phyloP scores from a whole-genome alignment of 306 rosid species.

The Leucaena leucocephala region DNA sequence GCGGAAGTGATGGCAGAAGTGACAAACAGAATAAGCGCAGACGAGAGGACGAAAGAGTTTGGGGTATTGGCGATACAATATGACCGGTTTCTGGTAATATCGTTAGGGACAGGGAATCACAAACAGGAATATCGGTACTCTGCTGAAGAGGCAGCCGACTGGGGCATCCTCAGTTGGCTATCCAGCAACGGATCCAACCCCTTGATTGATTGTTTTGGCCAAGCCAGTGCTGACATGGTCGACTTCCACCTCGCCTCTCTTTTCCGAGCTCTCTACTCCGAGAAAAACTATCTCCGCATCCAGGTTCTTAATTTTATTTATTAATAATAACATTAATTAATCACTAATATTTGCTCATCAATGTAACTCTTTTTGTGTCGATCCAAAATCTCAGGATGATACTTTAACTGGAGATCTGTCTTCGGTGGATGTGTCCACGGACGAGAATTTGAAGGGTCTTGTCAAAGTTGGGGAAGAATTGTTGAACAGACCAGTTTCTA shows the following conservation, averaged over 20 bases:
- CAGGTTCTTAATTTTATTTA: constrained; percentile 39
- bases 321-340: not conserved
- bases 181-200: constrained; percentile 49
- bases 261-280: constrained; percentile 50
- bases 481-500: constrained; percentile 57
- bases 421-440: constrained; percentile 62
- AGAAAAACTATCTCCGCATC: constrained; percentile 56
- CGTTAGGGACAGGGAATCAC: constrained; percentile 63
- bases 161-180: constrained; percentile 69
- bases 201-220: constrained; percentile 45
- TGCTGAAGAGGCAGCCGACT: constrained; percentile 50
- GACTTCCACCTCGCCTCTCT: constrained; percentile 53
- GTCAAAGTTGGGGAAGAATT: constrained; percentile 52
- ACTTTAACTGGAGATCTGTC: constrained; percentile 40
- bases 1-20: constrained; percentile 55
- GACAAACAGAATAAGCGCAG: constrained; percentile 39
- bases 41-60: constrained; percentile 21
- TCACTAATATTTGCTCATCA: not conserved
- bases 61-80: constrained; percentile 43
- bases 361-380: not conserved
- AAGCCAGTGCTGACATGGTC: constrained; percentile 59
- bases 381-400: constrained; percentile 53
- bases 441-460: constrained; percentile 52
- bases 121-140: constrained; percentile 47
- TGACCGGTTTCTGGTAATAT: constrained; percentile 50